phyloP scores from a whole-genome alignment of 129 eudicot genomes.

The Chrysanthemum seticuspe region DNA sequence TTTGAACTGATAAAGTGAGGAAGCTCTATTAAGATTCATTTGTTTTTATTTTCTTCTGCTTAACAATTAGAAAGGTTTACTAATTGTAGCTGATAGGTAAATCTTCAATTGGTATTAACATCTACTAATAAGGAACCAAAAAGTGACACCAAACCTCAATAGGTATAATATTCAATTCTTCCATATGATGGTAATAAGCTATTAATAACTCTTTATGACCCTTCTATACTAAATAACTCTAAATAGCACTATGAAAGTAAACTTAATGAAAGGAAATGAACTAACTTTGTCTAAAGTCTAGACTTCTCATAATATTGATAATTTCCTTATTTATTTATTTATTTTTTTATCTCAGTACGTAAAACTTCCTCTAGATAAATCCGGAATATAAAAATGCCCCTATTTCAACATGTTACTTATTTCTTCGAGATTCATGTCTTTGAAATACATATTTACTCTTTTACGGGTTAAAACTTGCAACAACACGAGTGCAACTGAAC shows the following conservation, averaged over 20 bases:
- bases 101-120: neutral
- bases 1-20: neutral
- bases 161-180: neutral
- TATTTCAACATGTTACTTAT: neutral
- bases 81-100: too few relatives aligned
- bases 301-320: neutral
- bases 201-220: neutral
- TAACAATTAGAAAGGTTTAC: too few relatives aligned
- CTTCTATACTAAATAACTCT: neutral
- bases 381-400: neutral
- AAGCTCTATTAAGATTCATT: neutral
- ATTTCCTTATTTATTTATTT: neutral
- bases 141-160: neutral
- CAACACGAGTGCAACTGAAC: neutral
- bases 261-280: neutral
- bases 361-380: neutral
- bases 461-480: neutral
- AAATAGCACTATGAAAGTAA: neutral
- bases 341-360: neutral
- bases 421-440: neutral
- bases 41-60: too few relatives aligned
- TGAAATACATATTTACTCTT: neutral
- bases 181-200: neutral
- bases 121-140: neutral
- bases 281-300: neutral